Conservation (phyloP, 352 stramenopile species). For the Lagenidium sp. region DNA sequence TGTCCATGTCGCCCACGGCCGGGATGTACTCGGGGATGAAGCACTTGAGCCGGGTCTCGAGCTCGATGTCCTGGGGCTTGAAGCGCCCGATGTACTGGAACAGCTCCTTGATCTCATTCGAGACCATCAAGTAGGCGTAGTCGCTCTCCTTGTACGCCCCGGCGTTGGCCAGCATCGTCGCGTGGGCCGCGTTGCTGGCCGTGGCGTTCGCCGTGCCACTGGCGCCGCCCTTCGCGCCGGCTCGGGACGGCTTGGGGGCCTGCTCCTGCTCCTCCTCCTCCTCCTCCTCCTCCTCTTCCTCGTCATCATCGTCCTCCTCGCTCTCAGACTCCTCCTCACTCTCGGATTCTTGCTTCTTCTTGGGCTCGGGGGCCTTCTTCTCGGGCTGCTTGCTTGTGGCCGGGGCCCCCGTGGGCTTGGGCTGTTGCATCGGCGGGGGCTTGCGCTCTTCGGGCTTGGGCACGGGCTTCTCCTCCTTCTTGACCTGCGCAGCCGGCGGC, state of each 20-base stretch:
- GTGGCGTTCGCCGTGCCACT: not conserved
- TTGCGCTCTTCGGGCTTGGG: constrained; percentile 5
- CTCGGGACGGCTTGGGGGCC: constrained; percentile 9
- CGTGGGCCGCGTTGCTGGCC: constrained; percentile 24
- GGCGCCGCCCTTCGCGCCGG: constrained; percentile 6
- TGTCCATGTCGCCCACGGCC: constrained; percentile 94
- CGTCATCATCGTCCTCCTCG: constrained; percentile 58
- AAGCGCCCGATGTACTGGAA: constrained; percentile 94
- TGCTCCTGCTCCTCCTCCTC: constrained; percentile 48
- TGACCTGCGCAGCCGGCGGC: constrained; percentile 3
- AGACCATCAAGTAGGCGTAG: constrained; percentile 85
- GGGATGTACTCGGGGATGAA: constrained; percentile 97
- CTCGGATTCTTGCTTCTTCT: constrained; percentile 46
- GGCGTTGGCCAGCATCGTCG: constrained; percentile 56
- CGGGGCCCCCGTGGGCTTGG: constrained; percentile 8
- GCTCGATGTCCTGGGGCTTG: constrained; percentile 92
- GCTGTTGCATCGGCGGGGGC: constrained; percentile 13
- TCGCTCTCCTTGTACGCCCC: constrained; percentile 85
- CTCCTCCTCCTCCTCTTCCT: constrained; percentile 33
- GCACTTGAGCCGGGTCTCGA: constrained; percentile 93
- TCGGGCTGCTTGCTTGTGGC: constrained; percentile 28
- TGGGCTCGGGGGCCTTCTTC: constrained; percentile 29
- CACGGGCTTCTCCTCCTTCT: constrained; percentile 13
- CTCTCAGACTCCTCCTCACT: constrained; percentile 62
- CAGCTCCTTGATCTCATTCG: constrained; percentile 83